Base-by-base conservation (phyloP, 2,329 filamentous ascomycete genomes). In the Fusarium gaditjirri region DNA sequence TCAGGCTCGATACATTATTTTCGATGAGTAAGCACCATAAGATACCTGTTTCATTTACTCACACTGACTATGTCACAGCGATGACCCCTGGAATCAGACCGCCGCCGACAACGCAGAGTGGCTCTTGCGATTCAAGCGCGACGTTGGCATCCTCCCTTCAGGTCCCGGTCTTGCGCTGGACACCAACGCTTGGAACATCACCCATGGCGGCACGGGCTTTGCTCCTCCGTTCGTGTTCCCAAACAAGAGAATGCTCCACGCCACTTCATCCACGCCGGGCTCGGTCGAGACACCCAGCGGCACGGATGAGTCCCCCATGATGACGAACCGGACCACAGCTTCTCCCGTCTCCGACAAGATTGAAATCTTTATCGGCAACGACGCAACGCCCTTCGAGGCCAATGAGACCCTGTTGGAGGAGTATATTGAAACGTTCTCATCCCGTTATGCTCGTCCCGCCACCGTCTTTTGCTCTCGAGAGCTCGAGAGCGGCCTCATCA, bases 31-130 rank as follows among this genome's bases (percentile, higher is more conserved):
- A 13, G 44, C 14, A 9, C 13, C 43, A 27, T 7, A 2, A 0
- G 4, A 8, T 16, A 4, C 13, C 9, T n/a, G 4, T 17, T 17
- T 17, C 0, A 35, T 16, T 1, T 3, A 23, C 36, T 6, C 19
- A 12, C 23, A 8, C 39, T 41, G 17, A 44, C 42, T 5, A 21
- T 12, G 4, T 27, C 12, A 12, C 17, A 44, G 44, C 7, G 46
- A 49, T 2, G 46, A 49, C 8, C 46, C 46, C 1, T 49, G 46
- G 46, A 49, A 49, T 7, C 46, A 49, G 29, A 49, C 46, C 1
- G 46, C 46, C 0, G 46, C 46, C 0, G 46, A 49, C 2, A 49
- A 49, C 21, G 46, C 46, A 2, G 46, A 49, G 16, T 49, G 46
- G 46, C 27, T 49, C 0, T 2, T 49, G 16, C 27, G 46, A 19